Conservation (phyloP, 768 basidiomycete species). For the Trametes gibbosa region DNA sequence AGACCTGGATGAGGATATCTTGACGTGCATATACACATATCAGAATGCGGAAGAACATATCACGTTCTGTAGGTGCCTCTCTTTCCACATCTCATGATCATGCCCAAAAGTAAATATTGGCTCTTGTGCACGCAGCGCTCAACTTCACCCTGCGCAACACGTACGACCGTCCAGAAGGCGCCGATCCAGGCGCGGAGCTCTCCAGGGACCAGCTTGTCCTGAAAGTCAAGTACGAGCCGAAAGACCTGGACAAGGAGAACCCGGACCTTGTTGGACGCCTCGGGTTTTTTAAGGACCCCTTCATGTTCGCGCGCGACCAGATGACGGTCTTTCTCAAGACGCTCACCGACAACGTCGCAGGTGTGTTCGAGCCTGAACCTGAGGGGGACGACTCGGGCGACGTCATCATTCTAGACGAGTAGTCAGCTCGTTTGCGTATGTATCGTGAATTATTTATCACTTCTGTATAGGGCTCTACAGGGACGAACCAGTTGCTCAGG, state of each 20-base stretch:
- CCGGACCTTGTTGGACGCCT: conserved; percentile 55
- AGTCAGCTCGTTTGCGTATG: conserved; percentile 27
- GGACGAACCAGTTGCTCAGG: neutral
- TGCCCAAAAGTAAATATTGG: neutral
- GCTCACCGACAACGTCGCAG: conserved; percentile 49
- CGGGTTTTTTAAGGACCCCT: conserved; percentile 58
- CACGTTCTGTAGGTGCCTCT: conserved; percentile 7
- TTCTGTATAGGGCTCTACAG: neutral
- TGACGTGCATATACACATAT: conserved; percentile 66
- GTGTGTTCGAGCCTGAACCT: conserved; percentile 32
- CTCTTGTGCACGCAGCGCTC: conserved; percentile 44
- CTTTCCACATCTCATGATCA: neutral
- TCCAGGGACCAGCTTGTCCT: conserved; percentile 38
- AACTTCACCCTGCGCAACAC: conserved; percentile 42
- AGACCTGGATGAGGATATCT: conserved; percentile 56
- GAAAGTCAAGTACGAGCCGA: conserved; percentile 61
- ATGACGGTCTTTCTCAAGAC: conserved; percentile 65
- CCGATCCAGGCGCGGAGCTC: neutral
- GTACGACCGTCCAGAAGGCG: conserved; percentile 2
- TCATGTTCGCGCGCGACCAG: conserved; percentile 69
- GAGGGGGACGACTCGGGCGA: conserved; percentile 28
- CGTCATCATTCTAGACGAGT: conserved; percentile 28
- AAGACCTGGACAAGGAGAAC: conserved; percentile 60
- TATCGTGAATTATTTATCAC: neutral
- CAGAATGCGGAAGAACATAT: neutral